Evolutionary conservation across 371 early-diverging fungal genomes (phyloP), one percentile per base, ranked within the genome.

Genomic region (Apophysomyces elegans): DNA sequence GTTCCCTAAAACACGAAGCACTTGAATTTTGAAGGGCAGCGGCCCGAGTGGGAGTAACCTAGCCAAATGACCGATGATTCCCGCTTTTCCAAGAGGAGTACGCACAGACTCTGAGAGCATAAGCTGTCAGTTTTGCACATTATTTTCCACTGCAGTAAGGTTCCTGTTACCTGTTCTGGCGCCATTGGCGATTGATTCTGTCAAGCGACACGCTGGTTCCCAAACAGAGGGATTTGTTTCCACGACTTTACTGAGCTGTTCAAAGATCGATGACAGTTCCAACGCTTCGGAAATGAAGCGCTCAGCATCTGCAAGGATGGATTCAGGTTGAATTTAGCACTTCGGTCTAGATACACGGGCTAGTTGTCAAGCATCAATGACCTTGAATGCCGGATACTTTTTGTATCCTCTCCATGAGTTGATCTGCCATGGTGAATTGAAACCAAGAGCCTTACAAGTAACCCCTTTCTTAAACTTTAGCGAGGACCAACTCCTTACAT

Each of bases 1-100:
- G 65, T 93, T 93, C 14, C 90, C 94, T 35, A 91, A 67, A 1
- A 89, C 89, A 11, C 94, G 84, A 41, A 92, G 77, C 5, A 84
- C 82, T 64, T 92, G 91, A 35, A 89, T 72, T 37, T 76, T 72
- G 38, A 84, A 84, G 14, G 76, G 63, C 2, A 58, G 37, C 14
- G 75, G 65, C 9, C 67, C 74, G 35, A 68, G 60, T 46, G 74
- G 62, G 38, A 82, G 65, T 7, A 84, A 62, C 1, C 38, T 66
- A 12, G 78, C 61, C 32, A 85, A 65, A 47, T 62, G 59, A n/a
- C 72, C 62, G 16, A 87, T 77, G 14, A 75, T 64, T 16, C 66
- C 65, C 1, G 80, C 63, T 41, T 82, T 78, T 26, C 85, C 86
- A 5, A 87, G 69, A 18, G 86, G 83, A 26, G 76, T 72, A 35